These are phyloP conservation scores for Sordaria brevicollis DNA, from an alignment of 495 filamentous ascomycete genomes.

Conservation along the genomic window DNA sequence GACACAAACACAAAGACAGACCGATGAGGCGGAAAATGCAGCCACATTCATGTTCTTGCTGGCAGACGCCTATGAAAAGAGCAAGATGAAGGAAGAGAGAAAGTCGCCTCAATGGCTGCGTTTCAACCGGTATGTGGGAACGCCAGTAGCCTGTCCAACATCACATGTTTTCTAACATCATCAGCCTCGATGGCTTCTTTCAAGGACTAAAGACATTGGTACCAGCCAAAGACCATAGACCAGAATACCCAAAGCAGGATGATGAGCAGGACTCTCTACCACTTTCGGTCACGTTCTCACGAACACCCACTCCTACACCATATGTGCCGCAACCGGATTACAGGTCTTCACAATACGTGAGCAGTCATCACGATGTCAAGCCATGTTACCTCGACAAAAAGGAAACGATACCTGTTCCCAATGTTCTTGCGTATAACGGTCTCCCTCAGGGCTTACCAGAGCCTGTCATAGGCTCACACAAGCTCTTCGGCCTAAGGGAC, in stretches of 20 bases:
- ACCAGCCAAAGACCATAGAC: constrained; percentile 47
- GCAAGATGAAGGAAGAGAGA: constrained; percentile 5
- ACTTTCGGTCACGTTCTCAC: constrained; percentile 20
- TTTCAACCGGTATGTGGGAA: constrained; percentile 30
- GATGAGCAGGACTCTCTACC: constrained; percentile 22
- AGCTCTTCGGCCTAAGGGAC: constrained; percentile 63
- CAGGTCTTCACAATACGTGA: constrained; percentile 44
- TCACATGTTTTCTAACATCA: constrained; percentile 1
- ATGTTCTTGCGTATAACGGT: constrained; percentile 58
- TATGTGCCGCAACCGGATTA: constrained; percentile 66
- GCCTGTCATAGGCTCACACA: constrained; percentile 69
- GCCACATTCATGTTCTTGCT: constrained; percentile 1
- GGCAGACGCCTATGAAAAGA: not conserved
- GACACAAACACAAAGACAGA: not conserved
- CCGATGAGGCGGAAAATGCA: not conserved
- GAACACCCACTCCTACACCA: constrained; percentile 41
- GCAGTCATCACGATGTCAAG: constrained; percentile 50
- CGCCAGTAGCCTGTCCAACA: not conserved
- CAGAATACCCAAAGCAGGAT: constrained; percentile 58
- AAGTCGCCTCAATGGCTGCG: constrained; percentile 29
- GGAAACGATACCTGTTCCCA: constrained; percentile 49
- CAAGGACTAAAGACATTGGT: constrained; percentile 65
- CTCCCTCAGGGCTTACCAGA: constrained; percentile 72
- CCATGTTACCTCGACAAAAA: constrained; percentile 68
- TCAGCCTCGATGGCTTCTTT: constrained; percentile 62